These are phyloP conservation scores for Coprinellus micaceus DNA, from an alignment of 768 basidiomycete species.

Conservation along the genomic window DNA sequence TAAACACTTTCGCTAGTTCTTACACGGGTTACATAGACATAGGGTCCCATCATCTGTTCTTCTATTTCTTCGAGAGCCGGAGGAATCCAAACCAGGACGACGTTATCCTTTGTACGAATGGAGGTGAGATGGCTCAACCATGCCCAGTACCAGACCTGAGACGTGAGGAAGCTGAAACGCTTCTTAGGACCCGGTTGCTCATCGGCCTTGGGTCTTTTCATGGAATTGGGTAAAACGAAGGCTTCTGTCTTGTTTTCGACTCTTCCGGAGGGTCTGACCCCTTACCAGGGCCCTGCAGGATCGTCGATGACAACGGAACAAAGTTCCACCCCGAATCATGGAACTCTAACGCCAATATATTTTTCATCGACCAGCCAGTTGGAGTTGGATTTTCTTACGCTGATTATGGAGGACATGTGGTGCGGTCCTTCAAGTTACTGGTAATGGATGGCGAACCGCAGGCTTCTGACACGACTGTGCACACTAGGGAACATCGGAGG, in stretches of 20 bases:
- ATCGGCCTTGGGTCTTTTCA: conserved; percentile 53
- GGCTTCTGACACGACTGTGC: neutral
- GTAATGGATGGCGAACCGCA: too few species aligned
- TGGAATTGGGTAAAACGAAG: conserved; percentile 43
- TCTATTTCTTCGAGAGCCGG: conserved; percentile 77
- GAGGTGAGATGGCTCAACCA: conserved; percentile 33
- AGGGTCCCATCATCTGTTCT: conserved; percentile 62
- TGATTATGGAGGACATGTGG: conserved; percentile 57
- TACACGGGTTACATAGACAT: conserved; percentile 64
- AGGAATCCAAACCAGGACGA: conserved; percentile 57
- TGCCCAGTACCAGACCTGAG: too few species aligned
- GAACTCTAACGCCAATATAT: conserved; percentile 63
- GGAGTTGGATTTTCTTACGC: conserved; percentile 64
- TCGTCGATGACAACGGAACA: conserved; percentile 47
- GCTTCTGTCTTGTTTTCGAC: neutral
- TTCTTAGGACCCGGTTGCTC: conserved; percentile 38
- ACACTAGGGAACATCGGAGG: conserved; percentile 57
- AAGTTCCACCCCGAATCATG: conserved; percentile 59
- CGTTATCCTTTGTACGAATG: conserved; percentile 55
- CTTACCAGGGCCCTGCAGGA: conserved; percentile 59
- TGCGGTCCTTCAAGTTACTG: conserved; percentile 25
- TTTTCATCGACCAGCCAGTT: conserved; percentile 60
- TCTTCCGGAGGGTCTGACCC: neutral
- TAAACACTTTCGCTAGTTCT: neutral
- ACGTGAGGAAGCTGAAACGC: neutral